Conservation (phyloP, 2,329 filamentous ascomycete species). For the Calonectria hongkongensis region DNA sequence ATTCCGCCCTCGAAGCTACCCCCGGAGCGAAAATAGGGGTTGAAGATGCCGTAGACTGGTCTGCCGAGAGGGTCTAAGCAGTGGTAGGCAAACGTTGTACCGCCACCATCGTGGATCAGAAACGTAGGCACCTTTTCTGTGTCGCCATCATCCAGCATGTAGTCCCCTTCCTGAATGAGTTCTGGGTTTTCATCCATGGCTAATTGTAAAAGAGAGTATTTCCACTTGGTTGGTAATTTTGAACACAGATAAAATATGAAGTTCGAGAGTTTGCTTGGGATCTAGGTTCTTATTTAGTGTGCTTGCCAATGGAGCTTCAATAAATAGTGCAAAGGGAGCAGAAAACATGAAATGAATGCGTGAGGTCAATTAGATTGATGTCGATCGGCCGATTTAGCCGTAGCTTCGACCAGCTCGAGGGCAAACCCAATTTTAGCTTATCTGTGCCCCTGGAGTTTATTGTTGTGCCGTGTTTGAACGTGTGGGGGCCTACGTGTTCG, state of each 20-base stretch:
- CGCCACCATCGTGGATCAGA: not conserved
- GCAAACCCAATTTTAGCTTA: too few relatives aligned
- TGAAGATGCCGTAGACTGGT: not conserved
- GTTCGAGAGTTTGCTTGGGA: not conserved
- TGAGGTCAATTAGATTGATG: not conserved
- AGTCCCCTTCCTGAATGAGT: not conserved
- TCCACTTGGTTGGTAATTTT: not conserved
- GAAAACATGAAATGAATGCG: not conserved
- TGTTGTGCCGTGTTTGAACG: not conserved
- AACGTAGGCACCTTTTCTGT: not conserved
- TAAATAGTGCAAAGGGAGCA: not conserved
- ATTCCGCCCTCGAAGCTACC: not conserved
- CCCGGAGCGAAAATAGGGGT: not conserved
- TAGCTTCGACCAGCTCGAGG: too few relatives aligned
- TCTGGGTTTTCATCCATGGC: slow-evolving; percentile 1
- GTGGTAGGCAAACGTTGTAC: slow-evolving; percentile 13
- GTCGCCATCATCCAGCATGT: not conserved
- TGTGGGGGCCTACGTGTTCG: not conserved
- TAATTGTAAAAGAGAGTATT: not conserved
- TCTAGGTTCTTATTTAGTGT: not conserved
- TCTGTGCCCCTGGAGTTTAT: too few relatives aligned
- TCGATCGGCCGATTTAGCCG: not conserved
- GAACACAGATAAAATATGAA: not conserved
- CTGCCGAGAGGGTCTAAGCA: not conserved
- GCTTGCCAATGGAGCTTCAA: not conserved